Evolutionary conservation across 176 grass and related monocot species (phyloP), one percentile per base, ranked within the genome.

Genomic region (Rhynchospora tenuis): DNA sequence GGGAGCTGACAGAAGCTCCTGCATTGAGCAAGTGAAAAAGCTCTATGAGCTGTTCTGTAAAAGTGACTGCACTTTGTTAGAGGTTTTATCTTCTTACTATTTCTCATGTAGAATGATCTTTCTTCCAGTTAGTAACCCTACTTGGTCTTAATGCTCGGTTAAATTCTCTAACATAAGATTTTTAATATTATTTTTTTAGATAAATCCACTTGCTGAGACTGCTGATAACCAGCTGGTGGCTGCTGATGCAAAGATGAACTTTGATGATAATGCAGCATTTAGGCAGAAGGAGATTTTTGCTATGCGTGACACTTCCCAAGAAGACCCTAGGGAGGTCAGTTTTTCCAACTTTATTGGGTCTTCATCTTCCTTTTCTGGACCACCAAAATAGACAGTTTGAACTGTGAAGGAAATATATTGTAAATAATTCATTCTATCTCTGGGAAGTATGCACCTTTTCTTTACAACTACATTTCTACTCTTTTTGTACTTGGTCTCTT

Each of bases 161-260:
- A 68, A 15, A 14, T 56, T 33, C n/a, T 81, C 0, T 80, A 55
- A 70, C 85, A 31, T 83, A 22, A 81, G 55, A 43, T 20, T 70
- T 19, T 56, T 67, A 79, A 31, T 92, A 47, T 86, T 85, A 42
- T 90, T 62, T 90, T 61, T 64, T 29, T 88, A 99, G 97, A 99
- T 99, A 85, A 99, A 99, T 89, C 93, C 93, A 67, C 91, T 99
- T 78, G 97, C 89, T 19, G 97, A 96, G 89, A 99, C 93, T 64
- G 88, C 97, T 81, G 93, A 99, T 85, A 90, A 89, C 9, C 86
- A 90, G 87, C 88, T 99, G 45, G 97, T 99, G 23, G 93, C 91
- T 70, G 97, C 97, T 88, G 97, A 99, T 93, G 97, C 93, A 78
- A 99, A 99, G 82, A 87, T 99, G 88, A 99, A 99, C 88, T 99